Percentiles rank a stretch among this genome's conserved stretches.
Conservation (phyloP, 2,329 filamentous ascomycete genomes). For the Beauveria rudraprayagi region DNA sequence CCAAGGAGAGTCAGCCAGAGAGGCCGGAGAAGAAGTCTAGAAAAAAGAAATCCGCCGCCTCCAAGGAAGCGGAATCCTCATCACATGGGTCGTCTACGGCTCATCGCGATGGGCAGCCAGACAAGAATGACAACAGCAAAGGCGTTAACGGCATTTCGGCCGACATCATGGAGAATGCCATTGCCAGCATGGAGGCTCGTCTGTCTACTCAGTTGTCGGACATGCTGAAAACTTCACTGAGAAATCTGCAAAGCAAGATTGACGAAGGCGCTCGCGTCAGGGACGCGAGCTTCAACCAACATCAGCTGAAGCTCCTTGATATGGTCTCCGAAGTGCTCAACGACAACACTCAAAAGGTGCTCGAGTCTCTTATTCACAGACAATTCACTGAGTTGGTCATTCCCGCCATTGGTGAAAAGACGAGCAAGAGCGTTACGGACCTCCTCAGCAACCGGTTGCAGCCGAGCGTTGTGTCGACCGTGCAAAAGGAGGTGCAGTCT, state of each 20-base stretch:
- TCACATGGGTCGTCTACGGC: constrained; percentile 32
- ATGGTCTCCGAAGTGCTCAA: constrained; percentile 54
- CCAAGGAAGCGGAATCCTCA: constrained; percentile 36
- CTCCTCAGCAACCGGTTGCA: constrained; percentile 63
- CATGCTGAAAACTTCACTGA: constrained; percentile 48
- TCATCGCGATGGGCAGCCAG: constrained; percentile 26
- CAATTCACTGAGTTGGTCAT: constrained; percentile 70
- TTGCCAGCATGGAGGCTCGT: constrained; percentile 44
- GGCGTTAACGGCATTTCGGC: constrained; percentile 26
- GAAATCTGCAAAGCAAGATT: constrained; percentile 53
- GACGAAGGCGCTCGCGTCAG: constrained; percentile 54
- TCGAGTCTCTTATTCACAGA: constrained; percentile 66
- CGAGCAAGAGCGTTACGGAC: constrained; percentile 60
- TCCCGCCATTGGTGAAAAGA: constrained; percentile 62
- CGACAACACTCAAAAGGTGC: constrained; percentile 59
- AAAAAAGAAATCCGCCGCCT: constrained; percentile 58
- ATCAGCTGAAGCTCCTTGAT: constrained; percentile 47
- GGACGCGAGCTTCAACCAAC: constrained; percentile 43
- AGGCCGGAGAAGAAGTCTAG: constrained; percentile 53
- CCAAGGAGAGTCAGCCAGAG: constrained; percentile 37
- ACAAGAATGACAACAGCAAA: constrained; percentile 26
- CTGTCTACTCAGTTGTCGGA: constrained; percentile 42
- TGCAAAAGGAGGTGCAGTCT: constrained; percentile 67
- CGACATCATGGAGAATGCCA: constrained; percentile 46
- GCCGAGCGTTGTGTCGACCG: constrained; percentile 53